Evolutionary conservation across 2,329 filamentous ascomycete genomes (phyloP).

Genomic region (Ascochyta lentis): DNA sequence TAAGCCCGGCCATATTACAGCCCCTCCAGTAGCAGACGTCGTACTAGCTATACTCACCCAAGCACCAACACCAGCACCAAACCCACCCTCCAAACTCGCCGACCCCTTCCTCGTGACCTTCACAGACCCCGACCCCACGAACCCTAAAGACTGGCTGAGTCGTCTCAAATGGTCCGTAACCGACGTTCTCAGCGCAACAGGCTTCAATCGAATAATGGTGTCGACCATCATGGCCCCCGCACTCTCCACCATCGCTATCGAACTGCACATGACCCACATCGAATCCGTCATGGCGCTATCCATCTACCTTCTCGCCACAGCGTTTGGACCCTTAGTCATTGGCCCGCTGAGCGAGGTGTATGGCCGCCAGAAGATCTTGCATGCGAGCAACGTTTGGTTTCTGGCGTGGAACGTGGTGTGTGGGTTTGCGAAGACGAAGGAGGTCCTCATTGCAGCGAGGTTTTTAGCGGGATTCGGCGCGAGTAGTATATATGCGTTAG

Average conservation of each 20-base stretch:
- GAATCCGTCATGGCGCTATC: conserved; percentile 37
- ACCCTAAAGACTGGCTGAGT: conserved; percentile 32
- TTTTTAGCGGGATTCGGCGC: conserved; percentile 38
- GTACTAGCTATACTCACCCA: conserved; percentile 3
- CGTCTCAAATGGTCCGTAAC: conserved; percentile 31
- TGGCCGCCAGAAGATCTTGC: conserved; percentile 30
- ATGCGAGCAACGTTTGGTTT: conserved; percentile 35
- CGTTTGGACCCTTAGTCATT: conserved; percentile 37
- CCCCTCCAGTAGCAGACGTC: not conserved
- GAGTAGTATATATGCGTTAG: conserved; percentile 31
- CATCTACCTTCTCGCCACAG: conserved; percentile 38
- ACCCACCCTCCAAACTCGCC: conserved; percentile 3
- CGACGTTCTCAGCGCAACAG: conserved; percentile 31
- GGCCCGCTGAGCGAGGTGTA: conserved; percentile 41
- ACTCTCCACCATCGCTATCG: conserved; percentile 26
- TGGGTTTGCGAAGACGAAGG: conserved; percentile 34
- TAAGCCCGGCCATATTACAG: not conserved
- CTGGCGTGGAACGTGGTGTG: conserved; percentile 36
- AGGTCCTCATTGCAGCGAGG: conserved; percentile 31
- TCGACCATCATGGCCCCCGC: conserved; percentile 42
- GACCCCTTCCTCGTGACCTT: conserved; percentile 31
- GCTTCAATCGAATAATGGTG: conserved; percentile 41
- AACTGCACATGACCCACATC: conserved; percentile 30
- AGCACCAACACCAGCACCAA: not conserved
- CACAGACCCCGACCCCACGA: conserved; percentile 18